A percentile compares a stretch with the other conserved stretches of the same genome.
Conservation (phyloP, 495 filamentous ascomycete genomes). For the Stereocaulon alpinum region DNA sequence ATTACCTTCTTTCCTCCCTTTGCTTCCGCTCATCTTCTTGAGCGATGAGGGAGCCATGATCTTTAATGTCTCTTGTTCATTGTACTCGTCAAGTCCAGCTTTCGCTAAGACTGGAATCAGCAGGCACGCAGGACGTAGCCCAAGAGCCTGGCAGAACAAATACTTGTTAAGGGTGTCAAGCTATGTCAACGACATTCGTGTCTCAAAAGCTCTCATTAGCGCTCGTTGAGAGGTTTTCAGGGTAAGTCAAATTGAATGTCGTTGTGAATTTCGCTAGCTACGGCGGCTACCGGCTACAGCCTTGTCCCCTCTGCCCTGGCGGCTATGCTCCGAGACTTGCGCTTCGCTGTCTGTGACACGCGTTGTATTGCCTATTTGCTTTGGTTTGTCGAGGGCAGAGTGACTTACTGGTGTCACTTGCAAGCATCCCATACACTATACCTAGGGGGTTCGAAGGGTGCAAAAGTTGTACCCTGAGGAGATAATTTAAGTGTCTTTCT, state of each 20-base stretch:
- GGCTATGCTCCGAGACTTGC: background rate
- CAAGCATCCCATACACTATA: too few relatives aligned
- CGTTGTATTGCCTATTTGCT: background rate
- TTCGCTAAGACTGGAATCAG: background rate
- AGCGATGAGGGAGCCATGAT: slow-evolving; percentile 16
- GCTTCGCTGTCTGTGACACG: background rate
- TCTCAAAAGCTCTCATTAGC: too few relatives aligned
- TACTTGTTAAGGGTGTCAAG: too few relatives aligned
- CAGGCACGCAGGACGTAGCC: background rate
- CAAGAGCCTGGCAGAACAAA: background rate
- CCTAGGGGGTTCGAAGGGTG: too few relatives aligned
- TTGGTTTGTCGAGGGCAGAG: too few relatives aligned
- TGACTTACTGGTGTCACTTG: too few relatives aligned
- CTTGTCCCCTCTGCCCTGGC: background rate
- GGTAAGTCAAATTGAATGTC: too few relatives aligned
- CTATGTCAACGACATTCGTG: too few relatives aligned
- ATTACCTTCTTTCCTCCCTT: slow-evolving; percentile 31
- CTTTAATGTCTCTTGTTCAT: background rate
- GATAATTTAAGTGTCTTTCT: background rate
- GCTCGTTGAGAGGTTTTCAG: too few relatives aligned
- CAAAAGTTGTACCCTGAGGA: background rate
- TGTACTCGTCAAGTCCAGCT: background rate
- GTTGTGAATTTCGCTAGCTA: too few relatives aligned
- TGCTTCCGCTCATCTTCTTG: slow-evolving; percentile 28
- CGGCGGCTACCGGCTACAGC: too few relatives aligned